Evolutionary conservation across 2,329 filamentous ascomycete genomes (phyloP).

Genomic region (Hypoxylon sp.): DNA sequence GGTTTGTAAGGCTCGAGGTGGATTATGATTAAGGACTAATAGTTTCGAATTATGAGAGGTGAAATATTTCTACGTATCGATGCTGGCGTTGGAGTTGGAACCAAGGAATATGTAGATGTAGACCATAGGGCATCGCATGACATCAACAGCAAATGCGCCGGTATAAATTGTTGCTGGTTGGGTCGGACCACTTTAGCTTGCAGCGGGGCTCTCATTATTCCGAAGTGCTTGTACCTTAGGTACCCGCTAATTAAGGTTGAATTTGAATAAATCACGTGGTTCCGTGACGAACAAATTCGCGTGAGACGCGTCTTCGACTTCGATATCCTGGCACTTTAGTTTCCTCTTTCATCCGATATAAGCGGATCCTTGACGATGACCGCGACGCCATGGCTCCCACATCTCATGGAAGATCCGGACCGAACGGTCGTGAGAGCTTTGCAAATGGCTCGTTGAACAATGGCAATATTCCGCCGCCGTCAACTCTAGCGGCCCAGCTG

Average conservation of each 20-base stretch:
- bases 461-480: slow-evolving; percentile 69
- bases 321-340: slow-evolving; percentile 2
- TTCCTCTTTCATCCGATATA: slow-evolving; percentile 13
- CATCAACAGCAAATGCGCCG: slow-evolving; percentile 23
- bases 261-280: slow-evolving; percentile 38
- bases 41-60: not conserved
- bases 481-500: slow-evolving; percentile 89
- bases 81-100: slow-evolving; percentile 5
- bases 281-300: slow-evolving; percentile 43
- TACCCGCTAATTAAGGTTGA: slow-evolving; percentile 1
- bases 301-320: slow-evolving; percentile 34
- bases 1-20: not conserved
- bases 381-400: slow-evolving; percentile 51
- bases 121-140: slow-evolving; percentile 21
- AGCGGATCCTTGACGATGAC: slow-evolving; percentile 10
- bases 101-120: slow-evolving; percentile 5
- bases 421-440: slow-evolving; percentile 47
- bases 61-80: not conserved
- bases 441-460: slow-evolving; percentile 45
- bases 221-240: not conserved
- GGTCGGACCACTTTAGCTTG: not conserved
- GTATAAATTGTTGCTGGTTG: not conserved
- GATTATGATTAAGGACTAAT: not conserved
- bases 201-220: slow-evolving; percentile 2
- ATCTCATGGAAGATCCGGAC: slow-evolving; percentile 51